Base-by-base conservation (phyloP, 768 basidiomycete species). In the Lactarius deliciosus region DNA sequence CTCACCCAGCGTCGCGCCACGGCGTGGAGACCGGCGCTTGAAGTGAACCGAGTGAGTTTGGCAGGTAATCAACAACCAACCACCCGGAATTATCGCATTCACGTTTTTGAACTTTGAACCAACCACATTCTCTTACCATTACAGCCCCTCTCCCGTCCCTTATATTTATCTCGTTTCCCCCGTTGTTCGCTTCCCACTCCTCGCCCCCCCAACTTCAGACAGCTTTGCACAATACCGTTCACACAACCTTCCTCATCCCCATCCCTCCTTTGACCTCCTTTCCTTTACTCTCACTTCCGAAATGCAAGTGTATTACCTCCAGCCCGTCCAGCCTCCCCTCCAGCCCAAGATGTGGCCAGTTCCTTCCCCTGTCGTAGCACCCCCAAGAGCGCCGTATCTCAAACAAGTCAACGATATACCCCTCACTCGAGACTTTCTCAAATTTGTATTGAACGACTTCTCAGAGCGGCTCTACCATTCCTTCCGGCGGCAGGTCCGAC, bases 401-500 rank as follows among this genome's bases (percentile, higher is more conserved):
- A 67, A 63, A 54, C n/a, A 30, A 16, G 25, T 67, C 66, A 67
- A 67, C 34, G 62, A 63, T 6, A 11, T 67, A 41, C 66, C 57
- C 1, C 66, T 67, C 41, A 67, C 66, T 18, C 47, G 57, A n/a
- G 8, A 1, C 3, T 1, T 60, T 28, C 66, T 67, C 57, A 59
- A 18, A 5, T 15, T 32, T 0, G 62, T 38, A 6, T 59, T 67
- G 16, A 30, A 4, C 16, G 76, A 82, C 70, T 81, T 90, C 65
- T 86, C 89, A 4, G 76, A 75, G 0, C 80, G 82, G 15, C 76
- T 86, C 1, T 73, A 79, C 15, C 68, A 72, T 1, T 75, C 74
- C 7, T 89, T 90, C 71, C 78, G 79, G n/a, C 73, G 73, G 40
- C 82, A 80, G 41, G 79, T 90, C 4, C 81, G 84, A 7, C 79